Evolutionary conservation across 495 filamentous ascomycete species (phyloP).

Genomic region (Neurospora discreta): DNA sequence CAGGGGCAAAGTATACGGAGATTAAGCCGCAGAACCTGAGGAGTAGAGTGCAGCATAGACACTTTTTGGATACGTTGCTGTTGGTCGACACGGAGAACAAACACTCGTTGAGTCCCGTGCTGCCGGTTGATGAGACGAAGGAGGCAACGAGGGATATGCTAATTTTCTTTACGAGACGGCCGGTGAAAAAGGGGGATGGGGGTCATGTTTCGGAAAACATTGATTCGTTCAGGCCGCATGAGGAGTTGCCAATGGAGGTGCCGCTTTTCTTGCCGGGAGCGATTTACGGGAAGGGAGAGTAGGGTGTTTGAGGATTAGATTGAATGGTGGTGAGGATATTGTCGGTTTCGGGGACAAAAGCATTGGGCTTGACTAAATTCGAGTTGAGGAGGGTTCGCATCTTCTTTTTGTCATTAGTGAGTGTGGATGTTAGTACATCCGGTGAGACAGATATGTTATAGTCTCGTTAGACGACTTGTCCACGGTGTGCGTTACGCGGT

Average conservation of each 20-base stretch:
- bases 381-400: background rate
- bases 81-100: background rate
- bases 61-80: background rate
- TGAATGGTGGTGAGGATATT: background rate
- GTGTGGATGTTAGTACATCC: background rate
- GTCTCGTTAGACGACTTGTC: background rate
- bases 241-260: background rate
- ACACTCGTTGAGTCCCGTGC: background rate
- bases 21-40: background rate
- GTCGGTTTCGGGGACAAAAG: background rate
- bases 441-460: background rate
- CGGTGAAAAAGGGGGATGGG: background rate
- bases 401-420: background rate
- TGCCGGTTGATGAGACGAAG: background rate
- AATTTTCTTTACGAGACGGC: background rate
- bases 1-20: background rate
- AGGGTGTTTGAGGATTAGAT: background rate
- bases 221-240: background rate
- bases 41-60: background rate
- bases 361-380: background rate
- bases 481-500: background rate
- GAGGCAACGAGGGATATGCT: background rate
- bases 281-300: background rate
- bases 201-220: background rate
- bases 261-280: background rate